Percentiles rank a stretch among this genome's conserved stretches.
These are phyloP conservation scores for Cucurbita moschata DNA, from an alignment of 306 rosid species.

Conservation along the genomic window DNA sequence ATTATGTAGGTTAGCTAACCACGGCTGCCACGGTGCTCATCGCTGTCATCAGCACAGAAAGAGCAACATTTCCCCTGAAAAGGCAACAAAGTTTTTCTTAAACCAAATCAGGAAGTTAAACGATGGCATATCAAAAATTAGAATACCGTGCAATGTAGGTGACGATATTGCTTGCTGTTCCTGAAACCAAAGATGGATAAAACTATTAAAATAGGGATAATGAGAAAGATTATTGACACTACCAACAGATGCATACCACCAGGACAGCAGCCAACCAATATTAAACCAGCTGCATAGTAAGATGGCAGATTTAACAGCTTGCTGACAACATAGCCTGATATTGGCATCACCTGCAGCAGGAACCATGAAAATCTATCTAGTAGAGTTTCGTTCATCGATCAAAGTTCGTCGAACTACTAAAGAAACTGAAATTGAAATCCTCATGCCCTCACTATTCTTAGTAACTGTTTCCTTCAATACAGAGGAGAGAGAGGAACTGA, in stretches of 20 bases:
- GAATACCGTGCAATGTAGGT: slow-evolving; percentile 80
- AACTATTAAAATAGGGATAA: neutral
- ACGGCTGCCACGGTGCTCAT: slow-evolving; percentile 65
- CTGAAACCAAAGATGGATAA: slow-evolving; percentile 31
- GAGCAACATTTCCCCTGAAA: slow-evolving; percentile 74
- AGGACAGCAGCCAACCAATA: slow-evolving; percentile 72
- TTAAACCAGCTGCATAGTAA: slow-evolving; percentile 78
- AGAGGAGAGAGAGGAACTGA: too few relatives aligned
- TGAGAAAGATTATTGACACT: neutral
- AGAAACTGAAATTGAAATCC: neutral
- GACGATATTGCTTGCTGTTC: slow-evolving; percentile 83
- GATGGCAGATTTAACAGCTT: slow-evolving; percentile 66
- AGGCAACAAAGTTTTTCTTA: slow-evolving; percentile 19
- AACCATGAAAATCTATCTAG: neutral
- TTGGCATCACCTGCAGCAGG: slow-evolving; percentile 71
- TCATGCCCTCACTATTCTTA: neutral
- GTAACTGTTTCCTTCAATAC: neutral
- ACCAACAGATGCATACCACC: slow-evolving; percentile 40
- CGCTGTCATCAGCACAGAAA: slow-evolving; percentile 84
- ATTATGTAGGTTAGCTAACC: slow-evolving; percentile 34
- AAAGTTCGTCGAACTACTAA: neutral
- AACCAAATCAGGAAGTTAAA: neutral
- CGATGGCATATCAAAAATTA: slow-evolving; percentile 1
- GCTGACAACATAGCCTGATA: slow-evolving; percentile 58
- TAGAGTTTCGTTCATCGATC: neutral